phyloP scores from a whole-genome alignment of 2,329 filamentous ascomycete genomes.

The Colletotrichum cereale region DNA sequence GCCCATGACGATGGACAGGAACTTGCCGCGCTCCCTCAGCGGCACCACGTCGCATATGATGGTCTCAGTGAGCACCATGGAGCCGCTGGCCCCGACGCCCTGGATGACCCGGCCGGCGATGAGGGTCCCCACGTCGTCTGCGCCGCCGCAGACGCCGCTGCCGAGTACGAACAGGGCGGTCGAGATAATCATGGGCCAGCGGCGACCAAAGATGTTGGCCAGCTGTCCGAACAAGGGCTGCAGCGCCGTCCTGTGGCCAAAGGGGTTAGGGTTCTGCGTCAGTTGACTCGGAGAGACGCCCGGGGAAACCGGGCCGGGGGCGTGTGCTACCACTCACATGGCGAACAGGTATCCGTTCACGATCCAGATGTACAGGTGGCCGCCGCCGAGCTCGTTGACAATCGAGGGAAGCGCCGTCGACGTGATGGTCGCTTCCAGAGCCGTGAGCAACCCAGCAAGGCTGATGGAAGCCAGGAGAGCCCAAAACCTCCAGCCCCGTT shows the following conservation, averaged over 20 bases:
- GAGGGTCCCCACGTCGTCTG: slow-evolving; percentile 50
- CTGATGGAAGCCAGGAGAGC: slow-evolving; percentile 39
- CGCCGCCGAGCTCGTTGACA: slow-evolving; percentile 40
- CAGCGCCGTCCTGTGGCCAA: slow-evolving; percentile 42
- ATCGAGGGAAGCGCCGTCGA: slow-evolving; percentile 48
- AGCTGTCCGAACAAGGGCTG: slow-evolving; percentile 45
- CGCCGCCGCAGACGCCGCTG: slow-evolving; percentile 42
- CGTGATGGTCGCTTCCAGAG: slow-evolving; percentile 46
- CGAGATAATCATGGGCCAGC: slow-evolving; percentile 40
- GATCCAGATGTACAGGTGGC: slow-evolving; percentile 44
- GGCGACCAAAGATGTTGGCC: slow-evolving; percentile 45
- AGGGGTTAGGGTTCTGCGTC: not conserved
- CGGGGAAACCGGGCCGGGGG: no score
- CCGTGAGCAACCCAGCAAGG: slow-evolving; percentile 43
- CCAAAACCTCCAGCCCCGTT: slow-evolving; percentile 41
- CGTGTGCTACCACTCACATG: slow-evolving; percentile 1
- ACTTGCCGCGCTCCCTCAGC: slow-evolving; percentile 58
- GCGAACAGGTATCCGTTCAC: slow-evolving; percentile 17
- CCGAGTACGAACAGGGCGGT: slow-evolving; percentile 44
- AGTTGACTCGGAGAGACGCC: not conserved
- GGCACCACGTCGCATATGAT: slow-evolving; percentile 60
- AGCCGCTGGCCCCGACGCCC: slow-evolving; percentile 49
- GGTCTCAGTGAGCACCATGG: slow-evolving; percentile 42
- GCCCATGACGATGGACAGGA: slow-evolving; percentile 49
- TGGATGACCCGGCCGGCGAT: slow-evolving; percentile 59